Base-by-base conservation (phyloP, 2,329 filamentous ascomycete genomes). In the Aspergillus thermomutatus region DNA sequence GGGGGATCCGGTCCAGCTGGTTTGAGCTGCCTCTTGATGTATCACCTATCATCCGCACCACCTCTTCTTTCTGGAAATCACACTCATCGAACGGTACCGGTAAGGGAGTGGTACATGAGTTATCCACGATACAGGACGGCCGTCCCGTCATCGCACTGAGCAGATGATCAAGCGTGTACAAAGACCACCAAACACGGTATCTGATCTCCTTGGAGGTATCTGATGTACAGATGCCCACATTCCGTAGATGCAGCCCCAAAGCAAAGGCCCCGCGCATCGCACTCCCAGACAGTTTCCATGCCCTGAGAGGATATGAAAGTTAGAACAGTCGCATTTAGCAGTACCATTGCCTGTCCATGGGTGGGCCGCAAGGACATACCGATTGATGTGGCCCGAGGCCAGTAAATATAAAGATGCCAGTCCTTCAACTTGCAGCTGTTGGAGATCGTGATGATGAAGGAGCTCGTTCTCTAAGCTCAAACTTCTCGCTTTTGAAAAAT, bases 161-260 rank as follows among this genome's bases (percentile, higher is more conserved):
- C 17, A 74, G 70, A 53, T 76, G 73, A 52, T 79, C 77, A 19
- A 78, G 56, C 9, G 68, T 69, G 59, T 77, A 76, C 23, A 79
- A 57, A 25, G 76, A 72, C 73, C 76, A 78, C 77, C 77, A 79
- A 21, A 78, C 70, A 19, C 75, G 72, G 56, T 77, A 77, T 46
- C 75, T 69, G 31, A 76, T 73, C 58, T 78, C 75, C 50, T 76
- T 78, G 21, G 75, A 74, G 7, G 66, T 71, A 55, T 77, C 71
- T 2, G 72, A 70, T 26, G 74, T 71, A 34, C 65, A 68, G 6
- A 56, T 54, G 27, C 72, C 75, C 6, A 74, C 66, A 43, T 77
- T 78, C 43, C 69, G 72, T 55, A 79, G 64, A 60, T 79, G 75
- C 50, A 79, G 60, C 4, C 76, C 77, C 54, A 79, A 66, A 19